Evolutionary conservation across 306 rosid genomes (phyloP), one percentile per base, ranked within the genome.

Genomic region (Lathyrus oleraceus): DNA sequence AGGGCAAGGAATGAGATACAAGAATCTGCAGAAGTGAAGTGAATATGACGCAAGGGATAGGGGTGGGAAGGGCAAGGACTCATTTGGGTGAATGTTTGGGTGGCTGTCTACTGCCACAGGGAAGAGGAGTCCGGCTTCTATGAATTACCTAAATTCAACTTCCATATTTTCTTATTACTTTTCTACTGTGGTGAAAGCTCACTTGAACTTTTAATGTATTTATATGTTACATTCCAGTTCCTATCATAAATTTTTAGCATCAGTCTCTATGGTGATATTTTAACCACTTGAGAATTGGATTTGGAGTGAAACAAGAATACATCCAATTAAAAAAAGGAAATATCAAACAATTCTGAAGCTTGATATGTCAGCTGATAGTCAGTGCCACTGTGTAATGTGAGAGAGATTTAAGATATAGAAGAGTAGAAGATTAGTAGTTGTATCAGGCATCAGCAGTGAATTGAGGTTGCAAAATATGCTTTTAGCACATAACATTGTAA

Each of bases 401-500:
- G 39, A 53, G 38, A 35, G 53, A 70, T 11, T 12, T 9, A 16
- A 70, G 61, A 62, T 62, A 21, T 16, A 14, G 48, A 35, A 30
- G 52, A 52, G 30, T 61, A 40, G 27, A 70, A 52, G 36, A n/a
- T n/a, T 62, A 54, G 60, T 3, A 51, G 10, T 11, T 63, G 61
- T 32, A 49, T 20, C 42, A 15, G 51, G 53, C 53, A 21, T 67
- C 32, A 75, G 54, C 69, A 39, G 38, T 42, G 10, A 57, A 60
- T 5, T 38, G 16, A 60, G 47, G 17, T 58, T 47, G 38, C 36
- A 61, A 61, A 76, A 20, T 8, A 69, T 40, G 70, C 47, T 35
- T 12, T 38, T 23, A n/a, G 70, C 51, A 25, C n/a, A 63, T 35
- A 63, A 53, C 59, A 69, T 47, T 69, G 70, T 64, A 20, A 65